A percentile compares a stretch with the other conserved stretches of the same genome.
Conservation (phyloP, 352 stramenopile species). For the Globisporangium paddicum region DNA sequence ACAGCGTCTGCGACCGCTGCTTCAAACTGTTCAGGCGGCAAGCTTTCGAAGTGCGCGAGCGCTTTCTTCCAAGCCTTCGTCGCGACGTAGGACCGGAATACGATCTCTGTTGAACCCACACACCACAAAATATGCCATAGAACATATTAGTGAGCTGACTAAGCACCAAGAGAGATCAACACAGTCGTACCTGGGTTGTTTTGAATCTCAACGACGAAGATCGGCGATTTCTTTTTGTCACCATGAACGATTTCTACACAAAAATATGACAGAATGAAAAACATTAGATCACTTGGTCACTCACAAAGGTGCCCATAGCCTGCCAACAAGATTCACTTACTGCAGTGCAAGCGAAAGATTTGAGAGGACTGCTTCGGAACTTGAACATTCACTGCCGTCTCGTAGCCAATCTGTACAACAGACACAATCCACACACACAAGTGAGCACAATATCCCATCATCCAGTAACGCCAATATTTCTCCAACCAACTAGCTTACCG, state of each 20-base stretch:
- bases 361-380: constrained; percentile 22
- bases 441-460: background rate
- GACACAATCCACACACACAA: background rate
- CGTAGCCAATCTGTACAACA: constrained; percentile 44
- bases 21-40: constrained; percentile 46
- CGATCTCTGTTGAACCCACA: constrained; percentile 37
- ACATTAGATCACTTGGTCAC: background rate
- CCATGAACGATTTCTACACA: constrained; percentile 61
- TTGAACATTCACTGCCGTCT: constrained; percentile 54
- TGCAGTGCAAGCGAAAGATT: constrained; percentile 46
- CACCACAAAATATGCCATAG: constrained; percentile 1
- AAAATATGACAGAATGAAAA: background rate
- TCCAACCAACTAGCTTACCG: constrained; percentile 29
- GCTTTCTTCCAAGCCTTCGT: constrained; percentile 84
- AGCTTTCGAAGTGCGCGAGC: constrained; percentile 58
- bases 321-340: constrained; percentile 21
- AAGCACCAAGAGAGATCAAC: background rate
- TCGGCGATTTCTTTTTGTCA: constrained; percentile 74
- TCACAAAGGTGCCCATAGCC: background rate
- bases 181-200: constrained; percentile 41
- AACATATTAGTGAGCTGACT: constrained; percentile 28
- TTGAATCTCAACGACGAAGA: constrained; percentile 69
- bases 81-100: constrained; percentile 73
- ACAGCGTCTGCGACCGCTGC: constrained; percentile 21
- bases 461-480: background rate